Conservation (phyloP, 192 early-diverging fungal species). For the Phlyctochytrium arcticum region DNA sequence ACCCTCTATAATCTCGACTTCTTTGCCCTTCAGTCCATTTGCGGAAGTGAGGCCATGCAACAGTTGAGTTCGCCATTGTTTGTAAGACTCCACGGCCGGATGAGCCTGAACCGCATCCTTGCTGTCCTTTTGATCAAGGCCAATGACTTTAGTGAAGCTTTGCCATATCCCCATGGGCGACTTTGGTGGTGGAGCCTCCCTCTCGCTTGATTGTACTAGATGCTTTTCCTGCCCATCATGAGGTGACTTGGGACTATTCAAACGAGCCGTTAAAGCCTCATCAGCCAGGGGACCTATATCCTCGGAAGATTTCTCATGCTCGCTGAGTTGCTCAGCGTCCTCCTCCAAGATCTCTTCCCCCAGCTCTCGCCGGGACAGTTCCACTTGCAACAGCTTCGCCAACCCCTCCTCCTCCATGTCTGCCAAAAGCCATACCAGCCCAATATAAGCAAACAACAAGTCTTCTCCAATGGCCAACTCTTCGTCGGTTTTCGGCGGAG, state of each 20-base stretch:
- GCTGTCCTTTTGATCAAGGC: not conserved
- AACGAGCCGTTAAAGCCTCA: no score
- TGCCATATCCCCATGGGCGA: no score
- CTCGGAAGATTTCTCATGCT: no score
- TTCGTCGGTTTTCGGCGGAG: not conserved
- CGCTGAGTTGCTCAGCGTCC: not conserved
- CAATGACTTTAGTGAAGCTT: no score
- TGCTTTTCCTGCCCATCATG: no score
- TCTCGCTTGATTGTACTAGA: no score
- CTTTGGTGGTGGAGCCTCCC: no score
- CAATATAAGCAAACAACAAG: slow-evolving; percentile 14
- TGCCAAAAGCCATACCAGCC: slow-evolving; percentile 12
- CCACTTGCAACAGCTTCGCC: not conserved
- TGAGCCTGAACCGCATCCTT: not conserved
- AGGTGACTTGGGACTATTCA: no score
- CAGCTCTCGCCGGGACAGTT: no score
- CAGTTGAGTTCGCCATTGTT: not conserved
- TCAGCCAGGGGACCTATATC: no score
- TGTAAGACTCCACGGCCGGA: not conserved
- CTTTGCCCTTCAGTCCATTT: not conserved
- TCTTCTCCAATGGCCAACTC: not conserved
- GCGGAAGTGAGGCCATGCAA: not conserved
- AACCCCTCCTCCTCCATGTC: not conserved
- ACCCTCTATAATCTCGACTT: slow-evolving; percentile 2
- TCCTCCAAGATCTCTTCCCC: not conserved